A percentile compares a stretch with the other conserved stretches of the same genome.
Evolutionary conservation across 257 asterid genomes (phyloP).

Genomic region (Ilex aquifolium): DNA sequence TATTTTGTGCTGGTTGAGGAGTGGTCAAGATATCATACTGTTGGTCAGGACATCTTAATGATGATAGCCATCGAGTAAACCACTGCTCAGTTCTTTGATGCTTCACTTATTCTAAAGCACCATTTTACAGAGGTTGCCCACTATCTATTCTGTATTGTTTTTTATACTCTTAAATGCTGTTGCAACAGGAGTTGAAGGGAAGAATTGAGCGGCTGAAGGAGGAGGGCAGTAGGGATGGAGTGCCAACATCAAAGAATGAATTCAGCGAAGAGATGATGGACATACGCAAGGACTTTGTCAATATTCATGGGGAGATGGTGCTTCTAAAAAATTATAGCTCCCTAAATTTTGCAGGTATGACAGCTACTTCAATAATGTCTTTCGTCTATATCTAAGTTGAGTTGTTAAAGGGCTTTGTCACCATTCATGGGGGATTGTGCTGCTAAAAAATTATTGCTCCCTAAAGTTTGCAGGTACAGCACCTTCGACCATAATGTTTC

Average conservation of each 20-base stretch:
- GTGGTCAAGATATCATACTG: no score
- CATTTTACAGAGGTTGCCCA: no score
- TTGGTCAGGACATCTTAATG: no score
- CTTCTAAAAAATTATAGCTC: slow-evolving; percentile 89
- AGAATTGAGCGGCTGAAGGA: slow-evolving; percentile 55
- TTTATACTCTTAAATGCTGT: neutral
- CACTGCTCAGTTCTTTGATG: no score
- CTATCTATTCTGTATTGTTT: no score
- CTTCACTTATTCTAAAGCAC: no score
- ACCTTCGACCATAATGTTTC: no score
- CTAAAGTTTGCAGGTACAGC: no score
- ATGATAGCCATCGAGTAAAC: no score
- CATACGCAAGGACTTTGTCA: slow-evolving; percentile 71
- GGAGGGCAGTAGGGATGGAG: slow-evolving; percentile 30
- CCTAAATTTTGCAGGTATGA: slow-evolving; percentile 83
- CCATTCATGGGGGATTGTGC: no score
- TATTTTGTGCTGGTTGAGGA: no score
- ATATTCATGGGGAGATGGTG: slow-evolving; percentile 93
- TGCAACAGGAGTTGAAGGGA: slow-evolving; percentile 65
- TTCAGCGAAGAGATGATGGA: slow-evolving; percentile 60
- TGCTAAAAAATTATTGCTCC: no score
- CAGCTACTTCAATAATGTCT: slow-evolving; percentile 12
- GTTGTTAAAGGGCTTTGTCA: slow-evolving; percentile 1
- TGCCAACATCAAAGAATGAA: slow-evolving; percentile 43
- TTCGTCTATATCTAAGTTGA: neutral